Evolutionary conservation across 73 alveolate species (phyloP).

Genomic region (Paramecium tetraurelia): DNA sequence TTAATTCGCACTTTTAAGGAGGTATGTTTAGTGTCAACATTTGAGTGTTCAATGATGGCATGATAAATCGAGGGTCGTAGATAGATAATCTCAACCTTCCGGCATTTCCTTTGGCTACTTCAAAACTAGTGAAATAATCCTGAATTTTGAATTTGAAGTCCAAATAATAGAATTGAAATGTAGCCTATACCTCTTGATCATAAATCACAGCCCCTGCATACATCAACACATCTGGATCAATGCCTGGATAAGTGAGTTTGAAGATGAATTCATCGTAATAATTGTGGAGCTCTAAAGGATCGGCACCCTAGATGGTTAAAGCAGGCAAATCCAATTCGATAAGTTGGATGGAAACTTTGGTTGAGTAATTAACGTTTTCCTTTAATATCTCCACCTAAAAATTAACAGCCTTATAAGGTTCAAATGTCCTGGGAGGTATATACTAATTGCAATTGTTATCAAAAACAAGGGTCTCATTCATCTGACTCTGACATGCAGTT

Average conservation of each 20-base stretch:
- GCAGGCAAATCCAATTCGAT: conserved; percentile 13
- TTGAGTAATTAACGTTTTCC: background rate
- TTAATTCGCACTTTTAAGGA: background rate
- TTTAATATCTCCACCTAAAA: background rate
- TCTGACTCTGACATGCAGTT: background rate
- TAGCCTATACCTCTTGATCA: background rate
- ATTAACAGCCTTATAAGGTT: background rate
- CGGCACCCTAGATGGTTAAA: background rate
- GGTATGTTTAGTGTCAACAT: background rate
- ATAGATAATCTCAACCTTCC: background rate
- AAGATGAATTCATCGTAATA: conserved; percentile 9
- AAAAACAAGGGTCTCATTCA: background rate
- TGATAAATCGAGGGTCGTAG: conserved; percentile 18
- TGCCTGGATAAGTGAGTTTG: background rate
- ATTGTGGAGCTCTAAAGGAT: background rate
- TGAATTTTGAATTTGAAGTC: background rate
- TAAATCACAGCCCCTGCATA: conserved; percentile 28
- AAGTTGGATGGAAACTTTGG: background rate
- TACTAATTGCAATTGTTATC: background rate
- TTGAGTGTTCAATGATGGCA: background rate
- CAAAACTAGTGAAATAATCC: background rate
- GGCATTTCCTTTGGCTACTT: background rate
- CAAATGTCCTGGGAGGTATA: background rate
- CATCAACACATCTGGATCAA: background rate
- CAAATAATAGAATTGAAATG: background rate